Conservation (phyloP, 768 basidiomycete species). For the Panellus pusillus region DNA sequence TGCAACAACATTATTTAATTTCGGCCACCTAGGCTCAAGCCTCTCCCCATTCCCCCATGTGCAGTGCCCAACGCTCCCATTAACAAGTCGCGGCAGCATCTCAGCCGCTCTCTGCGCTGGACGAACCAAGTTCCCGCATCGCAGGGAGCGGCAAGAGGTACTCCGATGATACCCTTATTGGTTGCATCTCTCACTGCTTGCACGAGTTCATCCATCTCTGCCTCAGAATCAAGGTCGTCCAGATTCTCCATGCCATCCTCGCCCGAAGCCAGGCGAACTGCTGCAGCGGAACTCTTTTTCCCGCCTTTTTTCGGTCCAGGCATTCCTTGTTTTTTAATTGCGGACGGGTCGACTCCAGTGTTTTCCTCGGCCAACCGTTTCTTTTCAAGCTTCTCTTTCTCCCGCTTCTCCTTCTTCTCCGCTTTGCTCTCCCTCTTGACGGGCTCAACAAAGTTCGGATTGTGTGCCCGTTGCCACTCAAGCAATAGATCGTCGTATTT, state of each 20-base stretch:
- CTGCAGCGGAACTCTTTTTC: constrained; percentile 60
- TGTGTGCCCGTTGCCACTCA: constrained; percentile 88
- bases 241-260: constrained; percentile 70
- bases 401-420: constrained; percentile 83
- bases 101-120: constrained; percentile 64
- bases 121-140: constrained; percentile 84
- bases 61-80: constrained; percentile 50
- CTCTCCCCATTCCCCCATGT: constrained; percentile 30
- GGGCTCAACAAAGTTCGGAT: constrained; percentile 86
- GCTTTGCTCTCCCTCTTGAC: constrained; percentile 85
- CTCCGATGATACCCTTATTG: constrained; percentile 57
- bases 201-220: constrained; percentile 76
- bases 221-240: constrained; percentile 82
- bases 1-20: not conserved
- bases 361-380: constrained; percentile 71
- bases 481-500: constrained; percentile 83
- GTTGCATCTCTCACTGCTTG: constrained; percentile 57
- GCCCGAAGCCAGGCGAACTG: constrained; percentile 50
- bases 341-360: constrained; percentile 53
- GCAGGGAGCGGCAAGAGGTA: constrained; percentile 70
- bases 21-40: constrained; percentile 28
- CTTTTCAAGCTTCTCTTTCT: constrained; percentile 81
- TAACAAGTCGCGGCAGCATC: constrained; percentile 59
- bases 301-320: constrained; percentile 55
- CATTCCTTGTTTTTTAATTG: constrained; percentile 43